Base-by-base conservation (phyloP, 2,329 filamentous ascomycete genomes). In the Ophiostoma australiae region DNA sequence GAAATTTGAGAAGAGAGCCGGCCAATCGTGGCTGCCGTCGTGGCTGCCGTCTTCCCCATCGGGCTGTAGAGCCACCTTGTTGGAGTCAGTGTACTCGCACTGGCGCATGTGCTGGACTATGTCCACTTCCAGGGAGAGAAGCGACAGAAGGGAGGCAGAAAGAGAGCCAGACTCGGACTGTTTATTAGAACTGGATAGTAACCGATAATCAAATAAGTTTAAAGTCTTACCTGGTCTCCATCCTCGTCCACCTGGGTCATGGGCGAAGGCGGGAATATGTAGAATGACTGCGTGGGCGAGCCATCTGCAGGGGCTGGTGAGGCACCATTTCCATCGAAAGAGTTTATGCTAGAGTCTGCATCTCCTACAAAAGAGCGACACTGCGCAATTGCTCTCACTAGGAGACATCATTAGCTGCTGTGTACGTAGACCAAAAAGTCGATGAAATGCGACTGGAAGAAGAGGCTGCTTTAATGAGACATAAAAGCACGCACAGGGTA, bases 251-350 rank as follows among this genome's bases (percentile, higher is more conserved):
- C 4, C 37, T 67, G 37, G 37, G 66, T 48, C 66, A 67, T 27
- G 66, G 66, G 66, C n/a, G 66, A 67, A 1, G 66, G 66, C 13
- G 66, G 66, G 17, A 67, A 67, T 23, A 67, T 41, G 23, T 67
- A 67, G 39, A 67, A 35, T 66, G 63, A 27, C 7, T 68, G 58
- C 13, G 27, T 17, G 6, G 7, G n/a, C 15, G 58, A 4, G 58
- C 52, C 23, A 58, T 63, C 58, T 63, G 11, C 27, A 20, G n/a
- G 27, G 23, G 27, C 15, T 3, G 7, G 27, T 1, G 52, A 11
- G 2, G 15, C 23, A 63, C 8, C 13, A 5, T 48, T n/a, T 5
- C n/a, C 44, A 31, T 27, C 44, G 3, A 33, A 17, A 15, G 23
- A n/a, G 44, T 55, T 31, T 6, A 23, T 31, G n/a, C 23, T 41